Base-by-base conservation (phyloP, 257 asterid genomes). In the Voacanga thouarsii region DNA sequence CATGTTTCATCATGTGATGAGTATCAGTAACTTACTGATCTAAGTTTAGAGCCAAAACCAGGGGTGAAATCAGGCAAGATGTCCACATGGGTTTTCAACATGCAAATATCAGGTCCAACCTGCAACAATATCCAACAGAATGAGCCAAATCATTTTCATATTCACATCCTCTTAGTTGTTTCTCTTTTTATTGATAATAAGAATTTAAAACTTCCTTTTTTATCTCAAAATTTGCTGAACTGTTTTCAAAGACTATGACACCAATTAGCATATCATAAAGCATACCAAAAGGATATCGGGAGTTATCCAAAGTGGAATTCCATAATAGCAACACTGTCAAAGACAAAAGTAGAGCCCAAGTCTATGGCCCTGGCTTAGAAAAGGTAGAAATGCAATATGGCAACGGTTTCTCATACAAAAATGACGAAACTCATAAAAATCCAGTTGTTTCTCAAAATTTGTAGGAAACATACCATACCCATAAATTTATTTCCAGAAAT, bases 61-160 rank as follows among this genome's bases (percentile, higher is more conserved):
- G 97, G 88, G 16, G 96, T 88, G 85, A 96, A 96, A 85, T 96
- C 99, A 64, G 99, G 97, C 44, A 96, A 89, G 82, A 93, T 93
- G 81, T 96, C 98, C 78, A 96, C 98, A 78, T 93, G 99, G 80
- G 99, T 96, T 88, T 96, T 96, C 71, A 96, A 84, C 97, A 96
- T 83, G 88, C 98, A 96, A 83, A 96, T 92, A 88, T 96, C 99
- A 43, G 94, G 97, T 81, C 99, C 99, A 81, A 96, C 97, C 99
- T 96, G 92, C 89, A 90, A 74, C 67, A 43, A 53, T 44, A 19
- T 26, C 8, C 63, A 64, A 63, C 43, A 30, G 21, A n/a, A 64
- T 63, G 33, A 56, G 72, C 33, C 63, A 26, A n/a, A 59, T 44
- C 4, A 71, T 57, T 44, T 59, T 57, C 24, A n/a, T 55, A 71